Conservation (phyloP, 345 rosid genomes). For the Arabidopsis suecica region DNA sequence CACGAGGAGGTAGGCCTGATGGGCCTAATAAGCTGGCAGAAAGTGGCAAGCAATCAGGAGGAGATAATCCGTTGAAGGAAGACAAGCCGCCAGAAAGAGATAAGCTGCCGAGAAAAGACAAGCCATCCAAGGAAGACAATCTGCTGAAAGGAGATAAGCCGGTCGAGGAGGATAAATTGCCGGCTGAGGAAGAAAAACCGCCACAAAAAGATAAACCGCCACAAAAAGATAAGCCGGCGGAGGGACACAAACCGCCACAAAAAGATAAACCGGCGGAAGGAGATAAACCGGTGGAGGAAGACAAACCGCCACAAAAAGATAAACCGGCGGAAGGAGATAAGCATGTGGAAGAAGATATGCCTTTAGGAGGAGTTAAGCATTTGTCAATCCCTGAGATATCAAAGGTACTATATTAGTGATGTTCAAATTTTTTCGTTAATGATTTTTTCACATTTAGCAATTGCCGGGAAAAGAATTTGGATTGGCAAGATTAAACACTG, state of each 20-base stretch:
- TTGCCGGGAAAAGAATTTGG: not conserved
- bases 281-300: not conserved
- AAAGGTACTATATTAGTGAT: constrained; percentile 28
- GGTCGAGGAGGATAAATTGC: not conserved
- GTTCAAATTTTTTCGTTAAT: not conserved
- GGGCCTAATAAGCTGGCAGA: not conserved
- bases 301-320: not conserved
- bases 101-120: not conserved
- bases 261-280: not conserved
- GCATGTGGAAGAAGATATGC: not conserved
- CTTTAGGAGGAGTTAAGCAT: not conserved
- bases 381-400: constrained; percentile 22
- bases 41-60: not conserved
- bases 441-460: not conserved
- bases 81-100: not conserved
- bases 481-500: not conserved
- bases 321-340: not conserved
- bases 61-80: not conserved
- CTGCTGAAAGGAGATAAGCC: not conserved
- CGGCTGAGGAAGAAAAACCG: not conserved
- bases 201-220: not conserved
- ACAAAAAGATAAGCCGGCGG: not conserved
- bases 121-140: not conserved
- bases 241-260: no score
- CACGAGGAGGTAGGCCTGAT: not conserved